Evolutionary conservation across 2,329 filamentous ascomycete species (phyloP), one percentile per base, ranked within the genome.

Genomic region (Ophiobolus disseminans): DNA sequence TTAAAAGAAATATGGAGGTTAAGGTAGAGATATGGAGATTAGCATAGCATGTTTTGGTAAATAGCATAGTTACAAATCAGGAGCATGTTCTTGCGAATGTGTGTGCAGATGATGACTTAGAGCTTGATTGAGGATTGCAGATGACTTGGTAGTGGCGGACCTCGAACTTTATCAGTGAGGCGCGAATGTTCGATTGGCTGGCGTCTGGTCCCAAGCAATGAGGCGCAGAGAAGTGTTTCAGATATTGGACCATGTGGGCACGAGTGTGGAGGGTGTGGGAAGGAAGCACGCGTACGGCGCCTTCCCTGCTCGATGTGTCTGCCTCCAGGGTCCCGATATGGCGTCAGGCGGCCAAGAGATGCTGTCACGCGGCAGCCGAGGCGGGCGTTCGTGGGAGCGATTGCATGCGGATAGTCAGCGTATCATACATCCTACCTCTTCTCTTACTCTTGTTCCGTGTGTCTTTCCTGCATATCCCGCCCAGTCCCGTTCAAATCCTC

Each of bases 311-410:
- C 25, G 16, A 14, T 7, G 19, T 20, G 38, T 30, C 34, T 37
- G 19, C 34, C 34, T 37, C 21, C 20, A 39, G 5, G 36, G 22
- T 2, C 9, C 19, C 25, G 11, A 16, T 21, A 37, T 44, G 40
- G 21, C 21, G 37, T 40, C 43, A 40, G 47, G 55, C 53, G 55
- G 50, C 53, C 37, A 50, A 48, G 45, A 26, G 17, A 21, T 32
- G 39, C 16, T 16, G 46, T 58, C 53, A 59, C 56, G 56, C 50
- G 53, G 46, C 40, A 53, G 48, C 48, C 44, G 48, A 48, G 44
- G 40, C 30, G 41, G 42, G 25, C 32, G 48, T 28, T 34, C 25
- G 36, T 25, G 34, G 20, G 19, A 22, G 34, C 25, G 32, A 43
- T 45, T 28, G 53, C 40, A 50, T 41, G 41, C 22, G 45, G 43